A percentile compares a stretch with the other conserved stretches of the same genome.
Conservation (phyloP, 1,284 basidiomycete genomes). For the Uromyces viciae-fabae region DNA sequence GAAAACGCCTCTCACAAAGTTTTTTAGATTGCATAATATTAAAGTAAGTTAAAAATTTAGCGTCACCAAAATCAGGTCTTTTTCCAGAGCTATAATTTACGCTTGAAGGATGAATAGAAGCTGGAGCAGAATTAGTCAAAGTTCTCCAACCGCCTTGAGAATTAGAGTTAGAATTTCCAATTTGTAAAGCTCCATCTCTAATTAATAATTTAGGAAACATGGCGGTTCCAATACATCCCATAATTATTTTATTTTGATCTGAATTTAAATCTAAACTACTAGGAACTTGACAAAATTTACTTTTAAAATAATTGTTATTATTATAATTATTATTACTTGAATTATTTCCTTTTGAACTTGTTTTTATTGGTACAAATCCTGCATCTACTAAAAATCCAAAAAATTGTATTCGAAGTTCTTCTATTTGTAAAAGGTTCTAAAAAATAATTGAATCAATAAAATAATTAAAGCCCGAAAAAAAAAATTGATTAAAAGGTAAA, state of each 20-base stretch:
- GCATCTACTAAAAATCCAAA: slow-evolving; percentile 42
- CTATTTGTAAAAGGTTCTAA: slow-evolving; percentile 89
- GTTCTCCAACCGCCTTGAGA: slow-evolving; percentile 67
- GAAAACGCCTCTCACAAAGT: slow-evolving; percentile 59
- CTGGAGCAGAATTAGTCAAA: slow-evolving; percentile 77
- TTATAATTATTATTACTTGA: slow-evolving; percentile 53
- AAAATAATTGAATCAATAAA: background rate
- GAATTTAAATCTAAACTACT: slow-evolving; percentile 69
- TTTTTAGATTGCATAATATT: slow-evolving; percentile 89
- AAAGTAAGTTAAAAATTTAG: slow-evolving; percentile 76
- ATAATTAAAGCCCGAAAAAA: background rate
- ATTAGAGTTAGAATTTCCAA: slow-evolving; percentile 45
- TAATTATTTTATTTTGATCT: slow-evolving; percentile 63
- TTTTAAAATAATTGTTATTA: slow-evolving; percentile 51
- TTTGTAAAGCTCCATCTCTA: slow-evolving; percentile 59
- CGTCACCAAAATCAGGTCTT: slow-evolving; percentile 64
- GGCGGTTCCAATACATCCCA: slow-evolving; percentile 78
- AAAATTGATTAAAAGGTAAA: background rate
- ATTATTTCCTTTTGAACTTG: slow-evolving; percentile 56
- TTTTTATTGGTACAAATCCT: slow-evolving; percentile 8
- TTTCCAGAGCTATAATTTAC: slow-evolving; percentile 68
- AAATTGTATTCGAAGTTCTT: slow-evolving; percentile 68
- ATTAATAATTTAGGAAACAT: slow-evolving; percentile 86
- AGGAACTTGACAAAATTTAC: slow-evolving; percentile 74
- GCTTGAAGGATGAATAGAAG: slow-evolving; percentile 85